Evolutionary conservation across 805 yeast species (phyloP), one percentile per base, ranked within the genome.

Genomic region (Cyberlindnera amylophila): DNA sequence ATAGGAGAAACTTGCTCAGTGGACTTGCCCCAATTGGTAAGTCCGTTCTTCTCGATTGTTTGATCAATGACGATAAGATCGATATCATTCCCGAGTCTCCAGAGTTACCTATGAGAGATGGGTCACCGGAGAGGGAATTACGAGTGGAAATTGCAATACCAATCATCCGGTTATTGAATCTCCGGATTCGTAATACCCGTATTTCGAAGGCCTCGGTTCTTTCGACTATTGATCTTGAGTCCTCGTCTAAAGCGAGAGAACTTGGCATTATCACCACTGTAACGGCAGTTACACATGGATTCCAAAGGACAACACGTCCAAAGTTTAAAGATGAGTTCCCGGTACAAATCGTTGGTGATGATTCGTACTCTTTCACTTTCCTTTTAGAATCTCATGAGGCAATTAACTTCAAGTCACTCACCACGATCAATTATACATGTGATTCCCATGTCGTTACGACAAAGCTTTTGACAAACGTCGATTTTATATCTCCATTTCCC

Each of bases 171-270:
- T 69, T 75, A 0, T 51, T 77, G 31, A 69, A 71, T n/a, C 61
- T 77, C 6, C 64, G 70, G 39, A 57, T 77, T 14, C 63, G 72
- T 34, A 71, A 75, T 24, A 66, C 75, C 7, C 70, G 69, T 44
- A 71, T 79, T 5, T 74, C 75, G 5, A 75, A 77, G 8, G 61
- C 69, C 42, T 53, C 67, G 3, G 50, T 77, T 2, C 54, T 77
- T n/a, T 69, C 78, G 1, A 70, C 76, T 1, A 55, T 77, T 34
- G 75, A 70, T 40, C 57, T 77, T 10, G 79, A 74, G 44, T 61
- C 70, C 2, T 66, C 79, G 1, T 73, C 70, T 3, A 70, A 59
- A 27, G 57, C 75, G 13, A 56, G 53, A 32, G 49, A 46, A 11
- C 32, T 40, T n/a, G 45, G 44, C 5, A 42, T 54, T 1, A 29